Evolutionary conservation across 306 rosid species (phyloP).

Genomic region (cucumber (Cucumis sativus)): Cucumber_9930_V3 NC_026655.2:23014001-23014500

Average conservation of each 20-base stretch:
- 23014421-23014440: constrained; percentile 18
- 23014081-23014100: constrained; percentile 17
- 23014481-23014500: constrained; percentile 56
- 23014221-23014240: not conserved
- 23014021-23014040: constrained; percentile 14
- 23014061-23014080: constrained; percentile 25
- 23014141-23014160: not conserved
- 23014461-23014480: constrained; percentile 34
- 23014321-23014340: constrained; percentile 9
- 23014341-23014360: constrained; percentile 20
- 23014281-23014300: constrained; percentile 13
- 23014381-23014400: constrained; percentile 16
- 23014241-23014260: constrained; percentile 15
- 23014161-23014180: not conserved
- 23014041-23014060: constrained; percentile 7
- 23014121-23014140: not conserved
- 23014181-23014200: not conserved
- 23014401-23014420: constrained; percentile 25
- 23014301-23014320: constrained; percentile 1
- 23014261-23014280: constrained; percentile 16
- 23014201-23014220: not conserved
- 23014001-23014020: constrained; percentile 17
- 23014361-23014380: constrained; percentile 18
- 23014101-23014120: not conserved
- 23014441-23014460: constrained; percentile 20